These are phyloP conservation scores for Kodamaea arcana DNA, from an alignment of 1,139 yeast species.

Conservation along the genomic window DNA sequence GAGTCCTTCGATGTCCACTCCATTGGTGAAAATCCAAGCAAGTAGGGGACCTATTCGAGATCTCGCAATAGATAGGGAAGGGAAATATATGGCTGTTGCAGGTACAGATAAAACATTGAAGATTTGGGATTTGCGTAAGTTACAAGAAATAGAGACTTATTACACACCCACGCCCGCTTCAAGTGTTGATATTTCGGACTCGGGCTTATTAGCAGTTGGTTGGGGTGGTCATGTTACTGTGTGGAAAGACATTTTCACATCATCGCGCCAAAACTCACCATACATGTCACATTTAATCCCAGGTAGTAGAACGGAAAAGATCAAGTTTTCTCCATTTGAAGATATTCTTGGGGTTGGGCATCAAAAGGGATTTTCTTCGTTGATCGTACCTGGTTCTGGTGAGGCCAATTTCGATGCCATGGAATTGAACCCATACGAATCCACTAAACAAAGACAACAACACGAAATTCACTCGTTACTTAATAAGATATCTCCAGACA, in stretches of 20 bases:
- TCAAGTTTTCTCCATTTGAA: constrained; percentile 87
- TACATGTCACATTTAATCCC: constrained; percentile 90
- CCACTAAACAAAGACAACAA: constrained; percentile 91
- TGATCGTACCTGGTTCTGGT: constrained; percentile 95
- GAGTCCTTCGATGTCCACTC: constrained; percentile 87
- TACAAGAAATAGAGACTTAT: constrained; percentile 70
- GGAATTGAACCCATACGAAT: constrained; percentile 89
- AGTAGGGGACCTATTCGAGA: constrained; percentile 87
- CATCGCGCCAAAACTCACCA: constrained; percentile 60
- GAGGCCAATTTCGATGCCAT: constrained; percentile 96
- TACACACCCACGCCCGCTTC: constrained; percentile 84
- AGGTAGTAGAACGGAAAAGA: constrained; percentile 64
- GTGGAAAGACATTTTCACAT: constrained; percentile 72
- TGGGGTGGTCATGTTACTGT: constrained; percentile 95
- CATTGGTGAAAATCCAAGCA: constrained; percentile 77
- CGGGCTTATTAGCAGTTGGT: constrained; percentile 80
- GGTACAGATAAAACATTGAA: constrained; percentile 84
- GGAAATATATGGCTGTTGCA: constrained; percentile 89
- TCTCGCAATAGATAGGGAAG: constrained; percentile 85
- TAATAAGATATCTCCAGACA: constrained; percentile 88
- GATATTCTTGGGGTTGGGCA: constrained; percentile 93
- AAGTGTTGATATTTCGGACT: constrained; percentile 76
- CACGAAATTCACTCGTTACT: constrained; percentile 81
- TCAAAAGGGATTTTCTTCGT: constrained; percentile 66
- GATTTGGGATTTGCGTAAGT: constrained; percentile 90